Conservation (phyloP, 768 basidiomycete genomes). For the Termitomyces sp. region DNA sequence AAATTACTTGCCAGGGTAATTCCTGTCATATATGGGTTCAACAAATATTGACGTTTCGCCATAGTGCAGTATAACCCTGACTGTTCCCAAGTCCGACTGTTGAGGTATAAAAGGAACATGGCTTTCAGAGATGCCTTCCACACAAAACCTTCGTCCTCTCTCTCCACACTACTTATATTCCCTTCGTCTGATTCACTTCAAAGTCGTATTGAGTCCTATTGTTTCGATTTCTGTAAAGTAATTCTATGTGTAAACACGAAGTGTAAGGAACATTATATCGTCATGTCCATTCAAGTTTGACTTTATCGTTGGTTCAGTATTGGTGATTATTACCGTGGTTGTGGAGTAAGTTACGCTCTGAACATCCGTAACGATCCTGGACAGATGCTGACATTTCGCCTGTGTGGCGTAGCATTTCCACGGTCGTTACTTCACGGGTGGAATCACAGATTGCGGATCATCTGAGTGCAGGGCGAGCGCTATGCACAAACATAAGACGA, state of each 20-base stretch:
- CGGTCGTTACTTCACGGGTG: conserved; percentile 42
- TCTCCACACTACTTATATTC: not conserved
- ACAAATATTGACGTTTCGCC: conserved; percentile 15
- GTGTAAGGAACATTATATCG: conserved; percentile 19
- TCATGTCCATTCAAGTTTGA: not conserved
- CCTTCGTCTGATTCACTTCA: not conserved
- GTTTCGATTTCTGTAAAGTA: not conserved
- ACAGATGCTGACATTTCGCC: conserved; percentile 3
- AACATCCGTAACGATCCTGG: not conserved
- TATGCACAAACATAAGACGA: conserved; percentile 38
- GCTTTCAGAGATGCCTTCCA: not conserved
- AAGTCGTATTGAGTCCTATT: not conserved
- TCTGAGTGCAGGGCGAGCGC: conserved; percentile 32
- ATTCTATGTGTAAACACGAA: conserved; percentile 31
- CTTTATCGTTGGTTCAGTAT: conserved; percentile 23
- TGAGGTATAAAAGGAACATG: conserved; percentile 10
- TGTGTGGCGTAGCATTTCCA: conserved; percentile 37
- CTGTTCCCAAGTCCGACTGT: conserved; percentile 15
- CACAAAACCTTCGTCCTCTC: not conserved
- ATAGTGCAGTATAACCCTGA: conserved; percentile 12
- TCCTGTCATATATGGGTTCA: conserved; percentile 15
- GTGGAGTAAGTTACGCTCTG: conserved; percentile 30
- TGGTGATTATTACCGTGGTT: conserved; percentile 45
- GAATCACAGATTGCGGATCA: conserved; percentile 33
- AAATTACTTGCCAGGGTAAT: conserved; percentile 8